Conservation (phyloP, 2,329 filamentous ascomycete species). For the Fusarium fracticaudum region DNA sequence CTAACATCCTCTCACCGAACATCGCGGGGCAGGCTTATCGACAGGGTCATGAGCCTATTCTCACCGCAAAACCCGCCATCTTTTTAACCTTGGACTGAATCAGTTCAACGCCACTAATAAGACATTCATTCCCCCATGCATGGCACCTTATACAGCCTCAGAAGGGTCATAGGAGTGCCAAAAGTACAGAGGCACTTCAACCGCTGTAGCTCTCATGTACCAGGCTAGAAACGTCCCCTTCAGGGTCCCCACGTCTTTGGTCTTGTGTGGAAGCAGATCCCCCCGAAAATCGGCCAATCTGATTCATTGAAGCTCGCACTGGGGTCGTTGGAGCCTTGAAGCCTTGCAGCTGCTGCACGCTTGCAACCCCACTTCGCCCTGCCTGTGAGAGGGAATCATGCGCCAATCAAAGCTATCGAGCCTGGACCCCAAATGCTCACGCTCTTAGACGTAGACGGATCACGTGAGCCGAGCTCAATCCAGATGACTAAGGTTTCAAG, state of each 20-base stretch:
- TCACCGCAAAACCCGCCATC: conserved; percentile 27
- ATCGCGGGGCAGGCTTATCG: conserved; percentile 38
- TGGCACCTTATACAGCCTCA: conserved; percentile 9
- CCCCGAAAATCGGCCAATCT: conserved; percentile 36
- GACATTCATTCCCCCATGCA: background rate
- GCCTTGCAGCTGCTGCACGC: conserved; percentile 28
- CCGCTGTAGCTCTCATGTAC: conserved; percentile 32
- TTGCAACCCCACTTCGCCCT: conserved; percentile 24
- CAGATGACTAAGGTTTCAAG: conserved; percentile 38
- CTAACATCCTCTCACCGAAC: conserved; percentile 15
- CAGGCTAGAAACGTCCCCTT: conserved; percentile 8
- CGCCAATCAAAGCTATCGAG: conserved; percentile 30
- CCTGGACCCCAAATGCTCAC: background rate
- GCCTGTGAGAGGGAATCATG: background rate
- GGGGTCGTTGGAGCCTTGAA: conserved; percentile 28
- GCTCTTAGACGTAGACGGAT: background rate
- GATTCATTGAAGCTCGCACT: conserved; percentile 1
- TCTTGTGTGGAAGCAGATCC: conserved; percentile 22
- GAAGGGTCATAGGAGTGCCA: conserved; percentile 13
- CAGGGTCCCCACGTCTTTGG: conserved; percentile 35
- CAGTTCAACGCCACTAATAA: conserved; percentile 20
- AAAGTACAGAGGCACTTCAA: conserved; percentile 14
- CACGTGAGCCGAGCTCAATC: conserved; percentile 26
- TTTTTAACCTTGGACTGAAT: conserved; percentile 1
- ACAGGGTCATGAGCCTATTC: conserved; percentile 27